Evolutionary conservation across 495 filamentous ascomycete species (phyloP).

Genomic region (Aspergillus ellipticus): DNA sequence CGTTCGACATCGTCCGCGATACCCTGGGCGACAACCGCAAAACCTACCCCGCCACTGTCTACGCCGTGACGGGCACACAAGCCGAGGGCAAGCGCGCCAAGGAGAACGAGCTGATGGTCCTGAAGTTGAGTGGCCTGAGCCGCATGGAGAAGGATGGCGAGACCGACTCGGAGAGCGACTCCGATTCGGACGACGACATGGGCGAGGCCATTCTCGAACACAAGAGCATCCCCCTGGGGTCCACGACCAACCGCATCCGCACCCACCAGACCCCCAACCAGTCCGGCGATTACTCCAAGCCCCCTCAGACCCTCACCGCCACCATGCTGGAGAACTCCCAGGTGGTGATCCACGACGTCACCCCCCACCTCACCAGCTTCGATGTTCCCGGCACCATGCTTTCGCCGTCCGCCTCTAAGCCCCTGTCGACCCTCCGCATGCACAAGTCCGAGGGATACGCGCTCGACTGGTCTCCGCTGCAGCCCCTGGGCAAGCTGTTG

Average conservation of each 20-base stretch:
- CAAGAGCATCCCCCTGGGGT: constrained; percentile 76
- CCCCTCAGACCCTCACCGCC: constrained; percentile 78
- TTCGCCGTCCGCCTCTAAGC: constrained; percentile 76
- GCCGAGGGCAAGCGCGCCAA: constrained; percentile 67
- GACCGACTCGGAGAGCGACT: constrained; percentile 69
- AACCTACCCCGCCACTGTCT: constrained; percentile 87
- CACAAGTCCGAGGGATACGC: constrained; percentile 94
- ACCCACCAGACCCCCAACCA: constrained; percentile 68
- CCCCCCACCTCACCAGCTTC: constrained; percentile 79
- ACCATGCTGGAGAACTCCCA: constrained; percentile 86
- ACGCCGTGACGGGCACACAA: constrained; percentile 91
- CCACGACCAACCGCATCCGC: constrained; percentile 90
- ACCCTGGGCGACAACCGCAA: constrained; percentile 84
- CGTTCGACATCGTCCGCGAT: constrained; percentile 89
- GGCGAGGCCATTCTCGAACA: constrained; percentile 93
- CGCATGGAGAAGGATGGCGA: constrained; percentile 75
- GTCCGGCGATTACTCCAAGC: constrained; percentile 57
- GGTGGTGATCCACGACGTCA: constrained; percentile 90
- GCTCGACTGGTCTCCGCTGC: constrained; percentile 84
- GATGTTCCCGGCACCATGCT: constrained; percentile 80
- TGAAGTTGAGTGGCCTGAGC: constrained; percentile 89
- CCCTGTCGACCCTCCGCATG: constrained; percentile 78
- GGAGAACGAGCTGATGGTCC: constrained; percentile 90
- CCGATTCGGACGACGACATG: constrained; percentile 70
- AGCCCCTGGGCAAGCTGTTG: constrained; percentile 74